Conservation (phyloP, 768 basidiomycete genomes). For the Mycena polygramma region DNA sequence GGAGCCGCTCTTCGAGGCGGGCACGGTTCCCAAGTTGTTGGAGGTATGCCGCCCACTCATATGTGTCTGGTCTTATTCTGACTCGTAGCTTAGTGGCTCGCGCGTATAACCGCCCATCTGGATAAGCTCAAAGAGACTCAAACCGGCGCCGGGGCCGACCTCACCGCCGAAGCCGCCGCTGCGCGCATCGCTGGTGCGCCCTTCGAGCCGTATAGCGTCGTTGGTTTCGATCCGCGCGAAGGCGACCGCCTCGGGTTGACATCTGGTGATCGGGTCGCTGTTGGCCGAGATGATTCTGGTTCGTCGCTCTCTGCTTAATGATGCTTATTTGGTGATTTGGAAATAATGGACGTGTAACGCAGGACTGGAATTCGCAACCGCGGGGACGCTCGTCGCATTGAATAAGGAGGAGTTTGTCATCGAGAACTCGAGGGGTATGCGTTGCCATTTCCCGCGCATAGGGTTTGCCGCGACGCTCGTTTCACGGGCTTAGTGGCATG, state of each 20-base stretch:
- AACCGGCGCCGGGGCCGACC: too few species aligned
- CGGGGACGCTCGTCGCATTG: conserved; percentile 64
- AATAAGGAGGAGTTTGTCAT: conserved; percentile 63
- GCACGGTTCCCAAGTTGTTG: too few species aligned
- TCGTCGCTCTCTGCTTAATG: conserved; percentile 10
- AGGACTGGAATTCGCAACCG: conserved; percentile 58
- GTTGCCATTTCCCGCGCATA: conserved; percentile 68
- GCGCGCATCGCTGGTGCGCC: conserved; percentile 52
- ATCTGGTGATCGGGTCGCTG: conserved; percentile 51
- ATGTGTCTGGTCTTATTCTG: too few species aligned
- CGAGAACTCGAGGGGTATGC: conserved; percentile 56
- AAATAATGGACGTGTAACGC: neutral
- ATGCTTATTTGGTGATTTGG: neutral
- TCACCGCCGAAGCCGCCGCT: conserved; percentile 60
- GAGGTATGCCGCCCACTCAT: too few species aligned
- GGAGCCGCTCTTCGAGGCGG: too few species aligned
- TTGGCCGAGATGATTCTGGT: conserved; percentile 67
- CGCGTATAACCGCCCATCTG: conserved; percentile 53
- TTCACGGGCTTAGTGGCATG: too few species aligned
- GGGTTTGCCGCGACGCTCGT: conserved; percentile 48
- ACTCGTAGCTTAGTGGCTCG: conserved; percentile 57
- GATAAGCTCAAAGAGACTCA: conserved; percentile 45
- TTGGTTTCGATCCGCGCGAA: conserved; percentile 63
- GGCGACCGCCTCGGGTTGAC: conserved; percentile 57
- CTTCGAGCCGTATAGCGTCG: conserved; percentile 51